Base-by-base conservation (phyloP, 2,329 filamentous ascomycete genomes). In the Ilyonectria sp. region DNA sequence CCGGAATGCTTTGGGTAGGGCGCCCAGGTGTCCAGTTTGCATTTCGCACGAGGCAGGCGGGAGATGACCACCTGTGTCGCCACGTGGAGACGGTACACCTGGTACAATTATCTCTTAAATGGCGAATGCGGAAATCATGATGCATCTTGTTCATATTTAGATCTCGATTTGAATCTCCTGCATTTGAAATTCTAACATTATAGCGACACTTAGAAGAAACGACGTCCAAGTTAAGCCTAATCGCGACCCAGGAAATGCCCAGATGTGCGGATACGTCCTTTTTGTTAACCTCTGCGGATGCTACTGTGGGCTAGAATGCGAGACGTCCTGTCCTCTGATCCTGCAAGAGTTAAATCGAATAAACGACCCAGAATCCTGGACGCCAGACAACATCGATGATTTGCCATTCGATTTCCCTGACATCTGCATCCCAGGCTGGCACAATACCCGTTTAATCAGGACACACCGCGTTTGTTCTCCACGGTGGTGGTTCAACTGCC, bases 261-360 rank as follows among this genome's bases (percentile, higher is more conserved):
- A 35, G 49, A 79, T 79, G 77, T 79, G 78, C 57, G 67, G 63
- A 53, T 79, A 79, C 66, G 61, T 76, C 46, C 60, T 79, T 19
- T 65, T 73, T 33, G 53, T 74, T 43, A 71, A 77, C 37, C 53
- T 60, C 23, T 79, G 78, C 65, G 75, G 76, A 53, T 79, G 78
- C 57, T 70, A 67, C 54, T 66, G 68, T 17, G 58, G 71, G 10
- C 66, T 79, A 15, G 63, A 75, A 26, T 72, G 71, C 57, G 71
- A 74, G 33, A 63, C 68, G 13, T 69, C 69, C 19, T 79, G 77
- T 50, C 17, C 49, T 21, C 67, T 44, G 8, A 71, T 79, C 44
- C 53, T 74, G 8, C 47, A 73, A 49, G 66, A 79, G 63, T 46
- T 79, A 5, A 43, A 78, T 43, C 71, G 77, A 13, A 79, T 79